Conservation (phyloP, 73 alveolate species). For the Paramecium tetraurelia region DNA sequence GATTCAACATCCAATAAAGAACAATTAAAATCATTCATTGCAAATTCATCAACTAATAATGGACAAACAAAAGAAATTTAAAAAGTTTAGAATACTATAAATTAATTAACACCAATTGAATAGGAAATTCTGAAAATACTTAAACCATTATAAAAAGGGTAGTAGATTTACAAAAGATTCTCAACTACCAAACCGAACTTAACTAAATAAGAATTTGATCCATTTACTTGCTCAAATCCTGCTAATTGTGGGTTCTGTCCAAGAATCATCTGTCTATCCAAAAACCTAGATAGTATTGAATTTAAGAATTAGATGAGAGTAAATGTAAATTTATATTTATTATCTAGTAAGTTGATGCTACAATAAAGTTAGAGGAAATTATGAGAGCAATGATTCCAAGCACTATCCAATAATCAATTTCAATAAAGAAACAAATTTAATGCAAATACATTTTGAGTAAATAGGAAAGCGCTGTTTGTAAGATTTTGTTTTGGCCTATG, state of each 20-base stretch:
- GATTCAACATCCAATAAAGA: slow-evolving; percentile 30
- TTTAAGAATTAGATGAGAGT: slow-evolving; percentile 24
- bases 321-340: background rate
- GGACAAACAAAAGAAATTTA: background rate
- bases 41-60: background rate
- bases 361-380: background rate
- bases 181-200: background rate
- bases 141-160: background rate
- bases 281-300: background rate
- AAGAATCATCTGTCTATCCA: background rate
- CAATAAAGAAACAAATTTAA: background rate
- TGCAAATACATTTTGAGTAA: background rate
- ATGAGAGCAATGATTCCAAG: slow-evolving; percentile 30
- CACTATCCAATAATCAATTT: background rate
- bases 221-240: background rate
- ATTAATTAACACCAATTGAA: background rate
- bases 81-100: background rate
- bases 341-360: slow-evolving; percentile 13
- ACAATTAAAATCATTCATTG: background rate
- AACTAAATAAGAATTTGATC: slow-evolving; percentile 22
- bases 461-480: background rate
- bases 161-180: background rate
- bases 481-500: slow-evolving; percentile 9
- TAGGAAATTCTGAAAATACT: slow-evolving; percentile 25
- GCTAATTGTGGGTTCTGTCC: background rate